A percentile compares a stretch with the other conserved stretches of the same genome.
phyloP scores from a whole-genome alignment of 495 filamentous ascomycete genomes.

The Penicillium maclennaniae region DNA sequence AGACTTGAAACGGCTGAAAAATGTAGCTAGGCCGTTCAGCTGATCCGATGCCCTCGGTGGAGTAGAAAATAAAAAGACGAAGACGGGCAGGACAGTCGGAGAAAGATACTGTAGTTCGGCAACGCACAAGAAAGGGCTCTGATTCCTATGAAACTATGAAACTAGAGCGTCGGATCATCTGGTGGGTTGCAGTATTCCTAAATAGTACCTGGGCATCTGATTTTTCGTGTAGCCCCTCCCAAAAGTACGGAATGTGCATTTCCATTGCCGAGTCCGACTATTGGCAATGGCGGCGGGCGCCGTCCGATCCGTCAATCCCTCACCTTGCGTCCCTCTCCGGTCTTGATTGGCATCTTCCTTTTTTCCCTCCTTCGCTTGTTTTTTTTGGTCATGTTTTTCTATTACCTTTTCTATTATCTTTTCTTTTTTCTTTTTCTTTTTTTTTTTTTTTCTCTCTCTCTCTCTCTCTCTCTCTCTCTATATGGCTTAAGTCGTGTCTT shows the following conservation, averaged over 20 bases:
- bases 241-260: conserved; percentile 25
- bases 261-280: conserved; percentile 37
- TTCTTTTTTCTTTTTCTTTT: too few species aligned
- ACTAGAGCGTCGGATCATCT: too few species aligned
- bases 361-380: conserved; percentile 1
- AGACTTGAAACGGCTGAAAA: neutral
- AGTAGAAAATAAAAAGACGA: neutral
- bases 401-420: neutral
- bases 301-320: conserved; percentile 41
- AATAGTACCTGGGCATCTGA: neutral
- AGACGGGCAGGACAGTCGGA: neutral
- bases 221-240: neutral
- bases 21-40: neutral
- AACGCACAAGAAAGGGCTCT: too few species aligned
- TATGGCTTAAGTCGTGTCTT: too few species aligned
- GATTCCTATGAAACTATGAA: too few species aligned
- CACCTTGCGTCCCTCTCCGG: conserved; percentile 27
- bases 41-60: neutral
- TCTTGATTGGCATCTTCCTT: conserved; percentile 28
- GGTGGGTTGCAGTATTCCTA: neutral
- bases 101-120: too few species aligned
- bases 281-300: conserved; percentile 43
- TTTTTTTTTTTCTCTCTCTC: too few species aligned
- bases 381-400: conserved; percentile 6
- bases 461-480: too few species aligned